These are phyloP conservation scores for Colletotrichum shisoi DNA, from an alignment of 2,329 filamentous ascomycete genomes.

Conservation along the genomic window DNA sequence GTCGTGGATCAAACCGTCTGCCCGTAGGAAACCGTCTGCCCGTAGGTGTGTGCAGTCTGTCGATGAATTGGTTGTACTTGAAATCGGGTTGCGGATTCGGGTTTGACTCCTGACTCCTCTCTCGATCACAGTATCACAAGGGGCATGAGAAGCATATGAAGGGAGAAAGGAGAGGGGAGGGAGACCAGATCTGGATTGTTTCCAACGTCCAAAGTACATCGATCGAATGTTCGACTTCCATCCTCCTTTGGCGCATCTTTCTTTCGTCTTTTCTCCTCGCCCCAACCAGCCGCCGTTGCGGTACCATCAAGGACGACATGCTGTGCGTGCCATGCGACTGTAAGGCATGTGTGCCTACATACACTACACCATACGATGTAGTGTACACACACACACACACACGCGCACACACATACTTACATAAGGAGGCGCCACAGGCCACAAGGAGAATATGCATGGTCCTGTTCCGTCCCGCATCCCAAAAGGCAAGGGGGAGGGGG, in stretches of 20 bases:
- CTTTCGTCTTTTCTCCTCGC: too few relatives aligned
- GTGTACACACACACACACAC: not conserved
- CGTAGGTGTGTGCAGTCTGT: not conserved
- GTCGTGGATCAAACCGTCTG: not conserved
- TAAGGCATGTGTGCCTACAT: not conserved
- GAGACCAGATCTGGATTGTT: not conserved
- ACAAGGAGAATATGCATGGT: conserved; percentile 8
- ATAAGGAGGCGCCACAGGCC: not conserved
- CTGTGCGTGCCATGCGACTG: not conserved
- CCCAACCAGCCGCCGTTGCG: not conserved
- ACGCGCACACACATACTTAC: not conserved
- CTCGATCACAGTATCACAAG: not conserved
- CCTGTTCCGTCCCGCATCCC: not conserved
- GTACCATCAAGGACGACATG: not conserved
- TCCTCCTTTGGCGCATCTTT: not conserved
- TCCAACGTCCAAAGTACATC: not conserved
- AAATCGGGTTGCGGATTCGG: not conserved
- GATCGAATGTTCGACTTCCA: too few relatives aligned
- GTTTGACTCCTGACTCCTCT: not conserved
- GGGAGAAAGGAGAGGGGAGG: not conserved
- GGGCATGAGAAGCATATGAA: not conserved
- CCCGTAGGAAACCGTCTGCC: not conserved
- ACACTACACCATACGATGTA: not conserved
- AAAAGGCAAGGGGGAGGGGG: not conserved
- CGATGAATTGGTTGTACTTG: not conserved